phyloP scores from a whole-genome alignment of 441 rosid genomes.

The Viola pubescens region DNA sequence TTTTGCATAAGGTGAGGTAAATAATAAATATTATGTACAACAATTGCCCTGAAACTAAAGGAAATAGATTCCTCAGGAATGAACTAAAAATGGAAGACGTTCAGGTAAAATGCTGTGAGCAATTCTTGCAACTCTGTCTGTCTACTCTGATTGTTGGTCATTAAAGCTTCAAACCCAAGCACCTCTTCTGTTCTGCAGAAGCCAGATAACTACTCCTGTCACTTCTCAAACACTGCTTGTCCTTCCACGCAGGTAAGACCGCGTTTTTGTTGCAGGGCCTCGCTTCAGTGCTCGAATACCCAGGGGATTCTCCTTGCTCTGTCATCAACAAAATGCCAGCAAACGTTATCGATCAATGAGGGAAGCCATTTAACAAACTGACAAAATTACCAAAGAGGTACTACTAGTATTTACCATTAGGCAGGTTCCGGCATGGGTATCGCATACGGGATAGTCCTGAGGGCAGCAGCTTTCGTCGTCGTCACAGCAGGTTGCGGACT shows the following conservation, averaged over 20 bases:
- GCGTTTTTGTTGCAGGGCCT: constrained; percentile 39
- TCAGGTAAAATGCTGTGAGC: too few species aligned
- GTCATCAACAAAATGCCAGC: constrained; percentile 12
- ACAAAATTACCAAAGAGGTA: background rate
- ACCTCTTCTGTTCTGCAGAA: background rate
- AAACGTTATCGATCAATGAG: background rate
- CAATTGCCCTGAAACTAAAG: too few species aligned
- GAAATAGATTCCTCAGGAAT: too few species aligned
- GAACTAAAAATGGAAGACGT: too few species aligned
- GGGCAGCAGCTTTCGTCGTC: constrained; percentile 87
- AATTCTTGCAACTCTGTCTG: too few species aligned
- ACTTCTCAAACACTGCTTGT: background rate
- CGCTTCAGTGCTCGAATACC: constrained; percentile 55
- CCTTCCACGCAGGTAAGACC: constrained; percentile 8
- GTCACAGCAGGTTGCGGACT: constrained; percentile 85
- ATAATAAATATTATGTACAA: too few species aligned
- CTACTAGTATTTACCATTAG: constrained; percentile 30
- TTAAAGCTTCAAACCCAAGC: background rate
- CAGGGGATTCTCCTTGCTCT: constrained; percentile 83
- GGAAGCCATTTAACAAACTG: background rate
- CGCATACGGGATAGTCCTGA: constrained; percentile 70
- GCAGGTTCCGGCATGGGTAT: constrained; percentile 53
- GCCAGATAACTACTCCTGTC: background rate
- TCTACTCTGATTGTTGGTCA: too few species aligned
- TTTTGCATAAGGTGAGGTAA: too few species aligned